Conservation (phyloP, 2,329 filamentous ascomycete species). For the Ilyonectria robusta region DNA sequence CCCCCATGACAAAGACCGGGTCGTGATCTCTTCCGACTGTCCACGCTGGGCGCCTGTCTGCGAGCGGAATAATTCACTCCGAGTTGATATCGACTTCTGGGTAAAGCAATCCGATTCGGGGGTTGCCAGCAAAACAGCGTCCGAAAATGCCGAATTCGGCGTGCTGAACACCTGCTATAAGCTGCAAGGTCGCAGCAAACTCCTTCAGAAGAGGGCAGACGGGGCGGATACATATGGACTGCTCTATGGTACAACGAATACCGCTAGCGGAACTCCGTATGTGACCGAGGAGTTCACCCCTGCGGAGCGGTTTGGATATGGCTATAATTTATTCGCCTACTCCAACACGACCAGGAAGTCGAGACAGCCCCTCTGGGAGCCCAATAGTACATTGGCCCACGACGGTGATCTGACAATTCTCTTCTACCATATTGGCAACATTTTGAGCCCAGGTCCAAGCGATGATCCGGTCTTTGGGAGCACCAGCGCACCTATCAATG, state of each 20-base stretch:
- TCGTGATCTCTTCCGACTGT: slow-evolving; percentile 1
- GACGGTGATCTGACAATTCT: slow-evolving; percentile 10
- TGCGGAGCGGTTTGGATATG: slow-evolving; percentile 5
- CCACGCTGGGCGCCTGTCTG: slow-evolving; percentile 7
- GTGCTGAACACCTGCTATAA: slow-evolving; percentile 7
- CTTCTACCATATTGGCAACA: slow-evolving; percentile 12
- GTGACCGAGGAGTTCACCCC: slow-evolving; percentile 6
- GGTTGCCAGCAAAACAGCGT: neutral
- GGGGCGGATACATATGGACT: neutral
- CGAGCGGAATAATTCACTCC: slow-evolving; percentile 10
- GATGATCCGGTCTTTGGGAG: slow-evolving; percentile 1
- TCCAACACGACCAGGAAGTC: neutral
- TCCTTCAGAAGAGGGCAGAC: slow-evolving; percentile 4
- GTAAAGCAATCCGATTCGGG: slow-evolving; percentile 6
- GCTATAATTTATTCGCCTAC: slow-evolving; percentile 5
- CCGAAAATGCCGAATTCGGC: slow-evolving; percentile 2
- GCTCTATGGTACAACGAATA: neutral
- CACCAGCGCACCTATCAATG: neutral
- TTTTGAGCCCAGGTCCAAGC: neutral
- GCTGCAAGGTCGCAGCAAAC: neutral
- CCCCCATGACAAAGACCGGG: slow-evolving; percentile 3
- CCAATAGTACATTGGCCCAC: slow-evolving; percentile 9
- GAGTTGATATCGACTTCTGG: slow-evolving; percentile 13
- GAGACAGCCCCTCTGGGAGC: neutral
- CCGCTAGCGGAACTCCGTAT: neutral